Percentiles rank a stretch among this genome's conserved stretches.
phyloP scores from a whole-genome alignment of 1,284 basidiomycete species.

The Fomitopsis schrenkii region DNA sequence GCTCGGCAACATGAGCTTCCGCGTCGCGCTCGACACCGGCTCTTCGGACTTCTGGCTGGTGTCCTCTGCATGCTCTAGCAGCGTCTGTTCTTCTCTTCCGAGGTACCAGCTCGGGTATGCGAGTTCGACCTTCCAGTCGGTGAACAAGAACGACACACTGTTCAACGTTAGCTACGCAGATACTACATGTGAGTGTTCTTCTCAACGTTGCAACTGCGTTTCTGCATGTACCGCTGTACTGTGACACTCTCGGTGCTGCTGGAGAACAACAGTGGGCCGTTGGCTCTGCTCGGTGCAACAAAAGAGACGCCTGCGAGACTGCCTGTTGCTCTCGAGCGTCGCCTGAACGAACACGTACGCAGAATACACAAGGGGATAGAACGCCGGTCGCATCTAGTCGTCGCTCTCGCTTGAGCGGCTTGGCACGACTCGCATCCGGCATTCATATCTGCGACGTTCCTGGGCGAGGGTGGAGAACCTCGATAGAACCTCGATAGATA shows the following conservation, averaged over 20 bases:
- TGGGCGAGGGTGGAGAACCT: background rate
- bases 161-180: slow-evolving; percentile 65
- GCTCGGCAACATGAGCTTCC: slow-evolving; percentile 58
- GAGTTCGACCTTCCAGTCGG: slow-evolving; percentile 57
- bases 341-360: slow-evolving; percentile 2
- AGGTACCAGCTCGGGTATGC: slow-evolving; percentile 62
- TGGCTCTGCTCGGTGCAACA: background rate
- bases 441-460: slow-evolving; percentile 5
- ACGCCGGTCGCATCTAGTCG: background rate
- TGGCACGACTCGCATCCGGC: background rate
- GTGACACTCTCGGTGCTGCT: too few relatives aligned
- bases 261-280: background rate
- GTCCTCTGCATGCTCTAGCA: slow-evolving; percentile 57
- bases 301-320: too few relatives aligned
- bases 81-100: slow-evolving; percentile 51
- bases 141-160: slow-evolving; percentile 55
- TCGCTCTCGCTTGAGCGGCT: background rate
- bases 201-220: background rate
- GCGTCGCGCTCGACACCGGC: slow-evolving; percentile 72
- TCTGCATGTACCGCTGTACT: too few relatives aligned
- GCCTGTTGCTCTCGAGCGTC: background rate
- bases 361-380: background rate
- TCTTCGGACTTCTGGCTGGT: slow-evolving; percentile 72
- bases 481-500: background rate
- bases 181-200: slow-evolving; percentile 46